Conservation (phyloP, 495 filamentous ascomycete genomes). For the Acidiella bohemica region DNA sequence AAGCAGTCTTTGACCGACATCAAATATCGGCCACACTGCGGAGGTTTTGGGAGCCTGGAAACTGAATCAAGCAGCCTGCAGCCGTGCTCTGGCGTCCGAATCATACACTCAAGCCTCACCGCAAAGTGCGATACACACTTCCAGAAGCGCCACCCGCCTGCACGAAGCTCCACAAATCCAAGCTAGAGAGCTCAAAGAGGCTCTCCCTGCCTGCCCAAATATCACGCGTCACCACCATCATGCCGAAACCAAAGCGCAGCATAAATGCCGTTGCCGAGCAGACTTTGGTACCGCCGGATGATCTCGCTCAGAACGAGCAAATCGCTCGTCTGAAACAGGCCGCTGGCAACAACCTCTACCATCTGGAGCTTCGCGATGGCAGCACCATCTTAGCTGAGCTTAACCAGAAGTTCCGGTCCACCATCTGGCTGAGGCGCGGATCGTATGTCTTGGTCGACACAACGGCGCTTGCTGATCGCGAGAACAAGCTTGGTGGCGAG, state of each 20-base stretch:
- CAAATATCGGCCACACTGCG: too few relatives aligned
- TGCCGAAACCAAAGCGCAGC: conserved; percentile 57
- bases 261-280: conserved; percentile 59
- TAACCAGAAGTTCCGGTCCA: conserved; percentile 66
- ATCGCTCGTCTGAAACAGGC: conserved; percentile 66
- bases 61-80: too few relatives aligned
- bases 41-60: too few relatives aligned
- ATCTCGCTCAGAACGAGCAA: conserved; percentile 47
- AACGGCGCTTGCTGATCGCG: conserved; percentile 46
- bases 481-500: conserved; percentile 72
- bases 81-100: too few relatives aligned
- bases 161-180: too few relatives aligned
- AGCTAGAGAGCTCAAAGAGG: too few relatives aligned
- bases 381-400: conserved; percentile 62
- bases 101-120: too few relatives aligned
- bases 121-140: too few relatives aligned
- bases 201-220: too few relatives aligned
- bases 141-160: too few relatives aligned
- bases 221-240: conserved; percentile 1
- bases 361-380: conserved; percentile 46
- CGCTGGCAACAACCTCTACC: conserved; percentile 78
- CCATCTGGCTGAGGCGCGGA: conserved; percentile 78
- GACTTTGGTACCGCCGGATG: conserved; percentile 57
- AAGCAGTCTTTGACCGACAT: too few relatives aligned
- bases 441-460: conserved; percentile 78